Evolutionary conservation across 768 basidiomycete genomes (phyloP), one percentile per base, ranked within the genome.

Genomic region (Punctularia strigosozonata): DNA sequence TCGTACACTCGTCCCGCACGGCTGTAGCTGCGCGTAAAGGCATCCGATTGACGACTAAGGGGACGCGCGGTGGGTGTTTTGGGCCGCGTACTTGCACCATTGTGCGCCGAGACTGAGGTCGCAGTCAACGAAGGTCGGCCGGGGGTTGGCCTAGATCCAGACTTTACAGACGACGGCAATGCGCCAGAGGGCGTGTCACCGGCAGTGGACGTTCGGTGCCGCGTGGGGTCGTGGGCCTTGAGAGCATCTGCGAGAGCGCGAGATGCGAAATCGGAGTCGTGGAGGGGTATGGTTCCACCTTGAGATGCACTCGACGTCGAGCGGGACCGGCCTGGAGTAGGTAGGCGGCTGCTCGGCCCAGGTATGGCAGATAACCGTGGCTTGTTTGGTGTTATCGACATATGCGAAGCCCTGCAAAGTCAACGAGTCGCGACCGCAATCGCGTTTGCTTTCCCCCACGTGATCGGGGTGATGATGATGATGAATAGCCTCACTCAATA

Each of bases 221-320:
- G 71, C 14, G 80, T 73, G 26, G 85, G 85, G 53, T 88, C 80
- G 48, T 88, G 85, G 38, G 82, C 73, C 53, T 70, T 80, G 54
- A 88, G 74, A 21, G 85, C 85, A 46, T 86, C 84, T 31, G 69
- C 74, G 46, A 88, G 79, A n/a, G 84, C 79, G 48, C 72, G 73
- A 33, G 75, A 69, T 51, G 79, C 73, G 45, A 68, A 76, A 35
- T 80, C 74, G 39, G 63, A 60, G 49, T 79, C 72, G 38, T 53
- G 43, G 21, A 56, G 48, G 24, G 59, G 46, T 26, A 31, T 22
- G 21, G 47, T 46, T 18, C 57, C 50, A 25, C 62, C 60, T 31
- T 66, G 61, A 15, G 67, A 64, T 31, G 60, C 59, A 40, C 57
- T 68, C 8, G 82, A 81, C n/a, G 70, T 58, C 14, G 84, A 80